Evolutionary conservation across 2,329 filamentous ascomycete genomes (phyloP).

Genomic region (Clonostachys sp.): DNA sequence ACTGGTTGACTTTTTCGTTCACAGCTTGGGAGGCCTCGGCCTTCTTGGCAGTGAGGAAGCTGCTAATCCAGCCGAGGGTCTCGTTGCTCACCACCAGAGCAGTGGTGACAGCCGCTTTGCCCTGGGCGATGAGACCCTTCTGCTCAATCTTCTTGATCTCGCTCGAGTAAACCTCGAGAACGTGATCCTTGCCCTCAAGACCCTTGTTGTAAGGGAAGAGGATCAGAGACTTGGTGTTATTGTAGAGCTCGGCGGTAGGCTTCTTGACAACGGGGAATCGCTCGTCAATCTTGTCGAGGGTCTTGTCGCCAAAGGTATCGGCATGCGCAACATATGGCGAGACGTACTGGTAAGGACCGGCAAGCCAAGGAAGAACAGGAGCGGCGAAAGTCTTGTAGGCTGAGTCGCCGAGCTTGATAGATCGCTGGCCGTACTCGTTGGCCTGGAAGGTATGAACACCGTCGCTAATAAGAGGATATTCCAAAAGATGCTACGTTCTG

Average conservation of each 20-base stretch:
- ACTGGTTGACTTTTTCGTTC: conserved; percentile 45
- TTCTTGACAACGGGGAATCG: conserved; percentile 72
- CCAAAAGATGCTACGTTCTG: conserved; percentile 65
- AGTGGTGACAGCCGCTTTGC: conserved; percentile 67
- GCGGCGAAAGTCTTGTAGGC: conserved; percentile 74
- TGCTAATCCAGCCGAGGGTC: conserved; percentile 55
- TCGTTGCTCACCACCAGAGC: conserved; percentile 63
- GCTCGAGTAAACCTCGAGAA: conserved; percentile 49
- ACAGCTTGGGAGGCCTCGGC: conserved; percentile 48
- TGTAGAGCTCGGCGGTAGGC: conserved; percentile 66
- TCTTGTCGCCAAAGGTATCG: conserved; percentile 70
- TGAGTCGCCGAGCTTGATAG: conserved; percentile 68
- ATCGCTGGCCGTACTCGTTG: conserved; percentile 80
- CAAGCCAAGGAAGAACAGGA: conserved; percentile 66
- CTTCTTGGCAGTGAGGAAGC: conserved; percentile 58
- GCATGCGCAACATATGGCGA: conserved; percentile 80
- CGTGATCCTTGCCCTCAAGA: conserved; percentile 56
- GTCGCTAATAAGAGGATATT: conserved; percentile 81
- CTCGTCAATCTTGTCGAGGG: conserved; percentile 65
- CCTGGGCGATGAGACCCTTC: conserved; percentile 59
- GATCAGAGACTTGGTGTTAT: conserved; percentile 56
- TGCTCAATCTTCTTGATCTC: conserved; percentile 51
- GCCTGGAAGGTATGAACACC: conserved; percentile 72
- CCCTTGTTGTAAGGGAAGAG: conserved; percentile 60
- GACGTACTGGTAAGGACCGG: conserved; percentile 76